A percentile compares a stretch with the other conserved stretches of the same genome.
These are phyloP conservation scores for Tylopilus vinaceipallidus DNA, from an alignment of 768 basidiomycete genomes.

Conservation along the genomic window DNA sequence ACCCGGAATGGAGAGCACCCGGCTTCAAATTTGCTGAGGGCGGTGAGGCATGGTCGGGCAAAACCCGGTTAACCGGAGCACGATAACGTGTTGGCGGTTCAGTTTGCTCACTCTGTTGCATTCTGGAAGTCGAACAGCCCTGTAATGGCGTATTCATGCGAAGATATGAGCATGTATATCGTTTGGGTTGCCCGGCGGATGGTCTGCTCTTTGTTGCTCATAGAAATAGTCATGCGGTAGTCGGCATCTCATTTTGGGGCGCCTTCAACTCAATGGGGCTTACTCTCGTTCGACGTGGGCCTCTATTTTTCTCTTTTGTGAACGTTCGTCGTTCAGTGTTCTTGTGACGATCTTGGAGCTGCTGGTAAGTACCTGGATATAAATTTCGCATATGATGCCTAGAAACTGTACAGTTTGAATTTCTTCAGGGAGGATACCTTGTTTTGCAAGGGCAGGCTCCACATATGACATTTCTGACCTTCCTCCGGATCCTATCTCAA, in stretches of 20 bases:
- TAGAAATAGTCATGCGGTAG: conserved; percentile 90
- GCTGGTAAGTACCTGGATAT: conserved; percentile 23
- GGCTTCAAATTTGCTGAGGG: conserved; percentile 69
- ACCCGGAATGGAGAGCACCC: conserved; percentile 67
- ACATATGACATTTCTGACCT: conserved; percentile 56
- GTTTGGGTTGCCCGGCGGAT: conserved; percentile 40
- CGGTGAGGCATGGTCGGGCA: conserved; percentile 47
- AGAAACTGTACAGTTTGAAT: conserved; percentile 60
- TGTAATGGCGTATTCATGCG: conserved; percentile 48
- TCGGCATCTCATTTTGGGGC: conserved; percentile 33
- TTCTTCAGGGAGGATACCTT: conserved; percentile 90
- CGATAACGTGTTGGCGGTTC: conserved; percentile 27
- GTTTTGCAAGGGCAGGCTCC: conserved; percentile 62
- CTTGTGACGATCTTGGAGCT: conserved; percentile 15
- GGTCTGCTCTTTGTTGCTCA: conserved; percentile 65
- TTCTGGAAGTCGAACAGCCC: conserved; percentile 34
- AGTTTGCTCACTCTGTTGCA: conserved; percentile 60
- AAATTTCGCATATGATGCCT: conserved; percentile 50
- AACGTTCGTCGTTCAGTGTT: conserved; percentile 51
- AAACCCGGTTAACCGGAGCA: conserved; percentile 41
- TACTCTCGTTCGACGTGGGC: conserved; percentile 70
- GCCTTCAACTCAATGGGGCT: conserved; percentile 89
- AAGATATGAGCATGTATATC: conserved; percentile 75
- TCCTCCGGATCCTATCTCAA: background rate
- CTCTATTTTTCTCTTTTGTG: conserved; percentile 50